Evolutionary conservation across 176 grass and related monocot species (phyloP), one percentile per base, ranked within the genome.

Genomic region (Juncus effusus): DNA sequence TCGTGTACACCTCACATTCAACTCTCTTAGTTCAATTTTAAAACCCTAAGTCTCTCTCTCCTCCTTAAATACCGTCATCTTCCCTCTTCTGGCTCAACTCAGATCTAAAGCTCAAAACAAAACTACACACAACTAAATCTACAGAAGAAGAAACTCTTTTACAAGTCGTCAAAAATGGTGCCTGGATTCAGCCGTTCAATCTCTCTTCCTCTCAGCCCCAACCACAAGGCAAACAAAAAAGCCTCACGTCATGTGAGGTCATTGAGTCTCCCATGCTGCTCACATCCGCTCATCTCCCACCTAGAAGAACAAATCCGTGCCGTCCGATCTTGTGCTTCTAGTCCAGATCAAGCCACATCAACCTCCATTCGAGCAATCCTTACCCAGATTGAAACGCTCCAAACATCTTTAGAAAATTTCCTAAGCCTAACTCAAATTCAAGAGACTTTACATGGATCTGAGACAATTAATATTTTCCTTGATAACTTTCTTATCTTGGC

Each of bases 401-500:
- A 80, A 55, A 72, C 79, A 55, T 61, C 84, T 1, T 70, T 91
- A 6, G 69, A 36, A 60, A 81, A 85, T 14, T 82, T 91, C 0
- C 69, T 88, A 3, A 49, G 64, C 51, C 76, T 88, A 6, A 71
- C 67, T 14, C 78, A 83, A 51, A 80, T 79, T 3, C 81, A 83
- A 75, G 81, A 62, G 11, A 59, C 61, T 5, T 56, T 90, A 70
- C 54, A 44, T 13, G 42, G 65, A 14, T 40, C 28, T 2, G 59
- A 15, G 16, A 50, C 59, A 37, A 36, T 12, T 4, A 86, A 95
- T 16, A 67, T 70, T 36, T 65, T 91, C 14, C 84, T 96, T 1
- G 91, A 87, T 59, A 64, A 76, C 36, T 90, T 88, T 64, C 87
- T 96, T 66, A 55, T 59, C 62, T 81, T 96, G 9, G 81, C 78